These are phyloP conservation scores for Orbilia brochopaga DNA, from an alignment of 2,329 filamentous ascomycete species.

Conservation along the genomic window DNA sequence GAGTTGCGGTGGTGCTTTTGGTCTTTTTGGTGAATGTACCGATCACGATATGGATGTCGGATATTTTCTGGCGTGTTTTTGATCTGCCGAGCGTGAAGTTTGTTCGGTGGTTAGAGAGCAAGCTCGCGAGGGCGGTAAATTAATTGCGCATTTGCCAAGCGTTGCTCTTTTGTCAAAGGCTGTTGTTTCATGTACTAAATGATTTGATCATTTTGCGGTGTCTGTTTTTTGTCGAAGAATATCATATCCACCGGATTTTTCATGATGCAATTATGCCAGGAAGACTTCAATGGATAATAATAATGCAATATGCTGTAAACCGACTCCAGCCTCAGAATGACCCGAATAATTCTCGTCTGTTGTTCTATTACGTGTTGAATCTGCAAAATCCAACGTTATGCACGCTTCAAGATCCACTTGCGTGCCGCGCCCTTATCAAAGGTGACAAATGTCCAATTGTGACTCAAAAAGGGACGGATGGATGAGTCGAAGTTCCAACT, in stretches of 20 bases:
- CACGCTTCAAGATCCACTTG: background rate
- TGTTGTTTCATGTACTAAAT: too few relatives aligned
- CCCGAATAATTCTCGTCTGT: background rate
- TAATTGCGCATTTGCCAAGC: background rate
- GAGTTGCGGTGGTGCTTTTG: constrained; percentile 7
- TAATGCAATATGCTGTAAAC: background rate
- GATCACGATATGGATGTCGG: constrained; percentile 63
- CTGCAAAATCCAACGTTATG: constrained; percentile 38
- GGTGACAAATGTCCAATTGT: background rate
- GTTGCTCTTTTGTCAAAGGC: background rate
- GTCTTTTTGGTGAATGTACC: constrained; percentile 12
- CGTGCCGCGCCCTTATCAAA: background rate
- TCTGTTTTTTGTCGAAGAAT: background rate
- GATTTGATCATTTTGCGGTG: background rate
- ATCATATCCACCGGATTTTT: too few relatives aligned
- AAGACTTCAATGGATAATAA: background rate
- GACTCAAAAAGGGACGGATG: background rate
- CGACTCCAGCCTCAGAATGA: background rate
- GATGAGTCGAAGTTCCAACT: constrained; percentile 4
- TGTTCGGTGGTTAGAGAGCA: constrained; percentile 61
- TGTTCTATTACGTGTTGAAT: constrained; percentile 12
- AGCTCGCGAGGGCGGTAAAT: constrained; percentile 30
- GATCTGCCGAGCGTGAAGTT: constrained; percentile 64
- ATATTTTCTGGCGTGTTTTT: constrained; percentile 67
- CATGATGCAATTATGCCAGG: too few relatives aligned